Evolutionary conservation across 306 rosid species (phyloP).

Genomic region (Vigna hirtella): DNA sequence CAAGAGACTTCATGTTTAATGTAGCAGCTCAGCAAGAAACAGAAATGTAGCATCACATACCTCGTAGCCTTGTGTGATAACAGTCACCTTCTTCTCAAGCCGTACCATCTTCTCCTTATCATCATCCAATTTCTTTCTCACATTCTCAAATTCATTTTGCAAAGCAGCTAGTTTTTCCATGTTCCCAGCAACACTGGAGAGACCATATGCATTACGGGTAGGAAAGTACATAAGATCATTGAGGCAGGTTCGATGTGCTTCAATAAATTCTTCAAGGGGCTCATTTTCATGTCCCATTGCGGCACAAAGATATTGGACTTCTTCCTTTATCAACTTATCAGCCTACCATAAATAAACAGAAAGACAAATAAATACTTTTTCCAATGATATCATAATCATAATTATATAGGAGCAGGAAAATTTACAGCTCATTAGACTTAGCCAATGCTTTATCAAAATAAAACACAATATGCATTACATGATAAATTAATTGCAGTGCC

Average conservation of each 20-base stretch:
- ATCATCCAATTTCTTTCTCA: slow-evolving; percentile 69
- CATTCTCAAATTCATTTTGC: slow-evolving; percentile 73
- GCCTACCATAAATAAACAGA: slow-evolving; percentile 58
- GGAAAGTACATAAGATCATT: slow-evolving; percentile 85
- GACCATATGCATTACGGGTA: slow-evolving; percentile 75
- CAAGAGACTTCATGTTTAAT: neutral
- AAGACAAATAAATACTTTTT: neutral
- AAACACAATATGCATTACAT: neutral
- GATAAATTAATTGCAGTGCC: neutral
- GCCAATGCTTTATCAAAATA: neutral
- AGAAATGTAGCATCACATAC: slow-evolving; percentile 53
- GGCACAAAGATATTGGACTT: slow-evolving; percentile 65
- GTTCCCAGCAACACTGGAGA: slow-evolving; percentile 82
- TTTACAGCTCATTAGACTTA: neutral
- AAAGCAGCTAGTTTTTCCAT: slow-evolving; percentile 78
- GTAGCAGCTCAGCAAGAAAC: neutral
- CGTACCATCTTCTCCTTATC: slow-evolving; percentile 70
- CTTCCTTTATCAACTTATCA: slow-evolving; percentile 71
- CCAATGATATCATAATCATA: neutral
- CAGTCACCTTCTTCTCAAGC: slow-evolving; percentile 76
- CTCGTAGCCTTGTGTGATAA: slow-evolving; percentile 90
- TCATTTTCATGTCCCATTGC: slow-evolving; percentile 88
- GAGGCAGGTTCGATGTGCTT: slow-evolving; percentile 79
- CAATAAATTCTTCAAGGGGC: slow-evolving; percentile 78
- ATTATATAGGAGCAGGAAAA: neutral